A percentile compares a stretch with the other conserved stretches of the same genome.
Conservation (phyloP, 2,329 filamentous ascomycete species). For the Incumbomyces lentus region DNA sequence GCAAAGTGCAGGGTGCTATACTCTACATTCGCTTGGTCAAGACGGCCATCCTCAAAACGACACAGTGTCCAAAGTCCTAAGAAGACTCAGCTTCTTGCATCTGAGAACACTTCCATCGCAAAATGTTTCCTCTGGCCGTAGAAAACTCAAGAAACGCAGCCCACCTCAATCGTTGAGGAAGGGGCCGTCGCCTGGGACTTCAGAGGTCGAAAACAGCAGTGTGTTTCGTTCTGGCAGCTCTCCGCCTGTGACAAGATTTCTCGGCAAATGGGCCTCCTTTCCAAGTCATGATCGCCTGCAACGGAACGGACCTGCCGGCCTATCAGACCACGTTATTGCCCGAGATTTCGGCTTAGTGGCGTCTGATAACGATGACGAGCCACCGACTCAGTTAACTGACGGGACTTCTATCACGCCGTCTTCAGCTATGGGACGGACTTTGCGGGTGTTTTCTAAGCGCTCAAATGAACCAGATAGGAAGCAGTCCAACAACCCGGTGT, state of each 20-base stretch:
- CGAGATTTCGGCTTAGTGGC: constrained; percentile 12
- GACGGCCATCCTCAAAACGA: background rate
- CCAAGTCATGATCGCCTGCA: constrained; percentile 17
- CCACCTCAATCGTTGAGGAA: background rate
- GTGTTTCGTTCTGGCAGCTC: constrained; percentile 1
- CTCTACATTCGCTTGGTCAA: background rate
- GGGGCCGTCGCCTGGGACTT: background rate
- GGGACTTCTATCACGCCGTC: background rate
- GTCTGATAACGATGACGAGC: background rate
- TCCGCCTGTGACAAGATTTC: constrained; percentile 12
- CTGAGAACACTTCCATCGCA: background rate
- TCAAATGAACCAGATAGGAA: constrained; percentile 9
- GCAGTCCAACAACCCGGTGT: constrained; percentile 13
- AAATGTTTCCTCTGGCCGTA: background rate
- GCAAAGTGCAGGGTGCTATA: background rate
- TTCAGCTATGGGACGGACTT: constrained; percentile 9
- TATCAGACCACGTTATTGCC: constrained; percentile 12
- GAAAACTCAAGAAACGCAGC: background rate
- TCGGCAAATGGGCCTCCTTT: constrained; percentile 19
- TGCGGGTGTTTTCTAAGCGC: constrained; percentile 9
- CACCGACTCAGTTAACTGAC: background rate
- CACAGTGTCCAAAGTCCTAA: background rate
- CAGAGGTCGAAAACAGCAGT: background rate
- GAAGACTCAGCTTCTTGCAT: background rate
- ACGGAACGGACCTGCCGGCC: constrained; percentile 16